Evolutionary conservation across 768 basidiomycete species (phyloP), one percentile per base, ranked within the genome.

Genomic region (Rhizopogon roseolus): DNA sequence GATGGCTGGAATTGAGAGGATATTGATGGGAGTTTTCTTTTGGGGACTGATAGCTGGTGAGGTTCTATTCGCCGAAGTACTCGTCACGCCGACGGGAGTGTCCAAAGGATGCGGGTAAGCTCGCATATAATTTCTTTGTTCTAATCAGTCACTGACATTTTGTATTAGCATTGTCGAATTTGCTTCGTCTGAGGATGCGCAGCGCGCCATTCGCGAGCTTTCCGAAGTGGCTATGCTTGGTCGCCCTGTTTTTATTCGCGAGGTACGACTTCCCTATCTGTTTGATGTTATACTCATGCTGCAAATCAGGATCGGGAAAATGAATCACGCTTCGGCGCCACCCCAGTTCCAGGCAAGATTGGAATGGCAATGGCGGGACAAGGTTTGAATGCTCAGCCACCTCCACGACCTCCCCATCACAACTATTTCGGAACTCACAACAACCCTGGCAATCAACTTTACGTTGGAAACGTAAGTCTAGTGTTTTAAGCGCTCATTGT

Each of bases 41-140:
- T 85, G 79, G 84, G 85, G 85, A 77, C 85, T 80, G 81, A 83
- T 86, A 96, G 96, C 93, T 85, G 96, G 96, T 81, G 94, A 95
- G 81, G 95, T 98, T 69, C 87, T 96, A 73, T 99, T 99, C 85
- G 91, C 96, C 82, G 96, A 99, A 86, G 93, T 99, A 63, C 85
- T 99, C 66, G 79, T 94, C 62, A 97, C 97, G 6, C 96, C 96
- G 14, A 95, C 90, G 19, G 96, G 96, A 29, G 84, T 96, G 52
- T 98, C 95, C 25, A 99, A 99, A 72, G 96, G 96, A 69, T 99
- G 96, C 86, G 96, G 96, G 97, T 98, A 65, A 73, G 95, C 81
- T 6, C 19, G 43, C 40, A 40, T 49, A 43, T 28, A 36, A 43
- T 37, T 5, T 5, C 2, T 1, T 1, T 19, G 0, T 22, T 19